These are phyloP conservation scores for Penicillium canariense DNA, from an alignment of 495 filamentous ascomycete species.

Conservation along the genomic window DNA sequence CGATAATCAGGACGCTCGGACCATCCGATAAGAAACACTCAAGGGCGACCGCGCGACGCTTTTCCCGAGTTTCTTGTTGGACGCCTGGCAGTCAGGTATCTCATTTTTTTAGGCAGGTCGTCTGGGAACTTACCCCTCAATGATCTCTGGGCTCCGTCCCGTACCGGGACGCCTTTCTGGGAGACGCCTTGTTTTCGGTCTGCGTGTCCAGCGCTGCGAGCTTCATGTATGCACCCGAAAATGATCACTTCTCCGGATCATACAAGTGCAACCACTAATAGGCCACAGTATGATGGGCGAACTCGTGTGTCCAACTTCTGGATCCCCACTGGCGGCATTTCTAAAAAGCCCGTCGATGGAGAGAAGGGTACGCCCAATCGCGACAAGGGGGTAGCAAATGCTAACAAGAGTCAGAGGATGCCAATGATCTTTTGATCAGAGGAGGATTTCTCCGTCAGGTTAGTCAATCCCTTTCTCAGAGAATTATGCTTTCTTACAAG, in stretches of 20 bases:
- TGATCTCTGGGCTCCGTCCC: slow-evolving; percentile 13
- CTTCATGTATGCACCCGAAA: slow-evolving; percentile 24
- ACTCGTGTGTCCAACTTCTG: slow-evolving; percentile 71
- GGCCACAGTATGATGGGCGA: slow-evolving; percentile 50
- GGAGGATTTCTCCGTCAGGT: slow-evolving; percentile 82
- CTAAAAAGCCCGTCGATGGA: slow-evolving; percentile 50
- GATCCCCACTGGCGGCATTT: slow-evolving; percentile 73
- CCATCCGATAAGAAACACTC: slow-evolving; percentile 30
- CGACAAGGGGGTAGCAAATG: neutral
- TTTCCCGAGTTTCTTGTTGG: slow-evolving; percentile 14
- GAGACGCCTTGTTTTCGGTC: slow-evolving; percentile 10
- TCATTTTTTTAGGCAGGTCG: neutral
- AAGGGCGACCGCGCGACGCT: slow-evolving; percentile 15
- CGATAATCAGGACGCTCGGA: slow-evolving; percentile 31
- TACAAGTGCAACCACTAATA: slow-evolving; percentile 13
- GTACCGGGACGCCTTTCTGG: slow-evolving; percentile 6
- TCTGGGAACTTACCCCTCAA: neutral
- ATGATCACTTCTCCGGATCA: neutral
- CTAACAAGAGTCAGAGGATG: slow-evolving; percentile 51
- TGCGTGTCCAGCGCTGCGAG: slow-evolving; percentile 20
- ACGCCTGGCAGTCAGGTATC: neutral
- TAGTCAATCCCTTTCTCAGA: neutral
- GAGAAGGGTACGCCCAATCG: slow-evolving; percentile 31
- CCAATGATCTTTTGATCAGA: slow-evolving; percentile 69
- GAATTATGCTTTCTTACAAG: slow-evolving; percentile 1